A percentile compares a stretch with the other conserved stretches of the same genome.
These are phyloP conservation scores for Asterophora parasitica DNA, from an alignment of 768 basidiomycete species.

Conservation along the genomic window DNA sequence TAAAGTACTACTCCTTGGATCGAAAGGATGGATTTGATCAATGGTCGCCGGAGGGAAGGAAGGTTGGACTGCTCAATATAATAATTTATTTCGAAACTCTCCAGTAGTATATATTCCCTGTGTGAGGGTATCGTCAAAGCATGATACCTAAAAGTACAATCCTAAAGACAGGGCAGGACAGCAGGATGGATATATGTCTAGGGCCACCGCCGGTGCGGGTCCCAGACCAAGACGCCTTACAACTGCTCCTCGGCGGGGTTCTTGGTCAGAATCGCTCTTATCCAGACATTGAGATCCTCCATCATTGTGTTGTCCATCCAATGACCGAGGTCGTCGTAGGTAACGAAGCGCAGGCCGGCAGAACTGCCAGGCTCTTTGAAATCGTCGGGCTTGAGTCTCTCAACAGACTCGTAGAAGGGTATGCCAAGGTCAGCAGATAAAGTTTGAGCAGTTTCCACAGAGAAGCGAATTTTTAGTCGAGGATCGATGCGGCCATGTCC, in stretches of 20 bases:
- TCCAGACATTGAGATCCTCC: constrained; percentile 24
- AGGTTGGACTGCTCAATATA: neutral
- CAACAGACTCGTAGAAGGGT: constrained; percentile 18
- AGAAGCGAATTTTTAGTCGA: constrained; percentile 48
- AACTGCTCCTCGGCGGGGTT: neutral
- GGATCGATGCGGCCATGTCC: constrained; percentile 65
- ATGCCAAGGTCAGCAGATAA: constrained; percentile 46
- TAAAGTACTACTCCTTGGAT: neutral
- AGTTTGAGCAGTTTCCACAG: constrained; percentile 40
- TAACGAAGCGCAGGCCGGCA: constrained; percentile 22
- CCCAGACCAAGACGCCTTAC: too few relatives aligned
- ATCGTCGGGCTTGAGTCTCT: constrained; percentile 13
- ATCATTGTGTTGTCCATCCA: constrained; percentile 23
- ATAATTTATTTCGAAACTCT: neutral
- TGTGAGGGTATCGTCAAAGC: neutral
- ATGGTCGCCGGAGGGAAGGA: neutral
- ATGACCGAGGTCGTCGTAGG: constrained; percentile 25
- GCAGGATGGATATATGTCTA: too few relatives aligned
- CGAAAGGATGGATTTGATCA: too few relatives aligned
- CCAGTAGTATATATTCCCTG: neutral
- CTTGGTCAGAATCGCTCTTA: constrained; percentile 7
- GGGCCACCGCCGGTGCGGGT: too few relatives aligned
- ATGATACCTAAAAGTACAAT: too few relatives aligned
- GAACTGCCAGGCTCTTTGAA: constrained; percentile 8
- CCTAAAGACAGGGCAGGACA: too few relatives aligned